These are phyloP conservation scores for Phlebiopsis flavidoalba DNA, from an alignment of 768 basidiomycete genomes.

Conservation along the genomic window DNA sequence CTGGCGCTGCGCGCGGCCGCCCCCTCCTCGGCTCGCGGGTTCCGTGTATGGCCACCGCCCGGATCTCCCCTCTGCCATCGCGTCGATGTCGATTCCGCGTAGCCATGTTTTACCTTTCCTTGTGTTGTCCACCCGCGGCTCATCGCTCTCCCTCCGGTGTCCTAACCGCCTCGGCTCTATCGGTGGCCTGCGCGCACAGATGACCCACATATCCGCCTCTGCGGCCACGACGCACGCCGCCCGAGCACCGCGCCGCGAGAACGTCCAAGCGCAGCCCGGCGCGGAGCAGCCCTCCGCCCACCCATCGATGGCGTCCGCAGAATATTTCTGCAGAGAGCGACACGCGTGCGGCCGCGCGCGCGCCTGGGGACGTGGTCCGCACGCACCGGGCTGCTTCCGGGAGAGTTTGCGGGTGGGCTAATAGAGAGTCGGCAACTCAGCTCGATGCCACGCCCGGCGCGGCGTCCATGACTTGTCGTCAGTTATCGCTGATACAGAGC, in stretches of 20 bases:
- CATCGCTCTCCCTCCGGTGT: not conserved
- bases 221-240: too few species aligned
- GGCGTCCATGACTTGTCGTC: too few species aligned
- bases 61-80: conserved; percentile 8
- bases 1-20: conserved; percentile 6
- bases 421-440: conserved; percentile 2
- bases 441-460: not conserved
- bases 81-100: not conserved
- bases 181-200: not conserved
- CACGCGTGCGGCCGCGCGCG: too few species aligned
- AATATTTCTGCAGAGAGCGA: too few species aligned
- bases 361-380: too few species aligned
- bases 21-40: conserved; percentile 10
- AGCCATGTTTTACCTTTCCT: not conserved
- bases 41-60: conserved; percentile 4
- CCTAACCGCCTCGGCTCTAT: not conserved
- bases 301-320: too few species aligned
- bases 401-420: not conserved
- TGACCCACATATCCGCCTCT: too few species aligned
- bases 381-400: too few species aligned
- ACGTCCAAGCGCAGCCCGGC: too few species aligned
- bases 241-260: too few species aligned
- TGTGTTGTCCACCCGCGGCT: not conserved
- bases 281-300: too few species aligned
- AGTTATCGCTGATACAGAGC: too few species aligned